Evolutionary conservation across 805 yeast genomes (phyloP).

Genomic region (Pichia kluyveri): DNA sequence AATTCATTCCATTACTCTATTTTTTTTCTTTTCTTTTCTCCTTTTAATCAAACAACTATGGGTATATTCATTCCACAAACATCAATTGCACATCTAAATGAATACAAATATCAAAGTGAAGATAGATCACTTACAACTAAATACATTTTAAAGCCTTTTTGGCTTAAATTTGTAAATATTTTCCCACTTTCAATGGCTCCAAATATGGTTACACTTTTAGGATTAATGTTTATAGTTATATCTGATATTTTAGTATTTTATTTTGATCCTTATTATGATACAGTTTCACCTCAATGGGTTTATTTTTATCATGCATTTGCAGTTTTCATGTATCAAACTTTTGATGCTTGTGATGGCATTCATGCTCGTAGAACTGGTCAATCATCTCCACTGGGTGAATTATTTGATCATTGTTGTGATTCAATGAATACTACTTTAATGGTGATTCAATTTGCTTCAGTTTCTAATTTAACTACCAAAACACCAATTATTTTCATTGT

Average conservation of each 20-base stretch:
- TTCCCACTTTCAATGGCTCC: conserved; percentile 92
- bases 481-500: conserved; percentile 50
- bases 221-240: conserved; percentile 60
- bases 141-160: conserved; percentile 71
- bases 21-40: not conserved
- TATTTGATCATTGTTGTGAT: conserved; percentile 82
- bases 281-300: conserved; percentile 65
- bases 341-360: conserved; percentile 93
- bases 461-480: conserved; percentile 60
- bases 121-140: conserved; percentile 76
- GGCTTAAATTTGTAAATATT: conserved; percentile 60
- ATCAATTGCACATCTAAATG: conserved; percentile 9
- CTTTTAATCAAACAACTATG: not conserved
- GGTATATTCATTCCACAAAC: conserved; percentile 9
- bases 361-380: conserved; percentile 96
- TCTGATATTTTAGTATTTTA: conserved; percentile 59
- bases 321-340: conserved; percentile 83
- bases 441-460: conserved; percentile 62
- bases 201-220: conserved; percentile 75
- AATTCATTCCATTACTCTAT: not conserved
- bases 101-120: conserved; percentile 50
- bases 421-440: conserved; percentile 68
- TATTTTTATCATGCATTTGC: conserved; percentile 73
- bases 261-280: conserved; percentile 59
- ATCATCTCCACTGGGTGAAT: conserved; percentile 88